Conservation (phyloP, 73 alveolate species). For the Durusdinium trenchii region DNA sequence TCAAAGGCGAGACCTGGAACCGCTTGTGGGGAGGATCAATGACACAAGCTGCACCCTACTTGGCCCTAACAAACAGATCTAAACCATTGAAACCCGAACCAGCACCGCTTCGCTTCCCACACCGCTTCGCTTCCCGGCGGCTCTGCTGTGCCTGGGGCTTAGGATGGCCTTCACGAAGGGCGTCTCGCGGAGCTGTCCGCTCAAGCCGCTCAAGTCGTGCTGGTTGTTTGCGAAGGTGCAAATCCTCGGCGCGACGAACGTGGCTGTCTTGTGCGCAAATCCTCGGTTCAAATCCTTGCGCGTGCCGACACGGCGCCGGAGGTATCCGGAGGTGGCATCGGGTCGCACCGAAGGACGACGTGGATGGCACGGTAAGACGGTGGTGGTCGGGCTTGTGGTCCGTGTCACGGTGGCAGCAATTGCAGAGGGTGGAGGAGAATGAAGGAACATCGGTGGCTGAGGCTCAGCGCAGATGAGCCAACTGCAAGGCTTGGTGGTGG, state of each 20-base stretch:
- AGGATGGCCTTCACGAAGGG: conserved; percentile 80
- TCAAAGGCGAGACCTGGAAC: too few relatives aligned
- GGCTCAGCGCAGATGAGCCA: too few relatives aligned
- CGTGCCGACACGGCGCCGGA: background rate
- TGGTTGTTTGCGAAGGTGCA: conserved; percentile 93
- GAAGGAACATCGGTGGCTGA: too few relatives aligned
- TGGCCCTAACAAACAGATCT: background rate
- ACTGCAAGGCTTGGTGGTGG: too few relatives aligned
- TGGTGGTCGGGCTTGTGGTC: background rate
- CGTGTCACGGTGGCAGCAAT: background rate
- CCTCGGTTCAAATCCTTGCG: too few relatives aligned
- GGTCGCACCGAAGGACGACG: background rate
- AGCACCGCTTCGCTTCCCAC: background rate
- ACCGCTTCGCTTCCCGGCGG: background rate
- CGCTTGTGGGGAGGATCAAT: too few relatives aligned
- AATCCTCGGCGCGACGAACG: conserved; percentile 2
- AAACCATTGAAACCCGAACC: background rate
- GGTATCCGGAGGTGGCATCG: background rate
- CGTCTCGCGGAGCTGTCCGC: conserved; percentile 47
- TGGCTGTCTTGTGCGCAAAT: too few relatives aligned
- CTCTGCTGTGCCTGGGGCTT: conserved; percentile 3
- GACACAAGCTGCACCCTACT: too few relatives aligned
- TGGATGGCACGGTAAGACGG: background rate
- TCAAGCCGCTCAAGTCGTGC: conserved; percentile 68
- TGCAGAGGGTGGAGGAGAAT: background rate